phyloP scores from a whole-genome alignment of 2,329 filamentous ascomycete species.

The Acrodontium crateriforme region DNA sequence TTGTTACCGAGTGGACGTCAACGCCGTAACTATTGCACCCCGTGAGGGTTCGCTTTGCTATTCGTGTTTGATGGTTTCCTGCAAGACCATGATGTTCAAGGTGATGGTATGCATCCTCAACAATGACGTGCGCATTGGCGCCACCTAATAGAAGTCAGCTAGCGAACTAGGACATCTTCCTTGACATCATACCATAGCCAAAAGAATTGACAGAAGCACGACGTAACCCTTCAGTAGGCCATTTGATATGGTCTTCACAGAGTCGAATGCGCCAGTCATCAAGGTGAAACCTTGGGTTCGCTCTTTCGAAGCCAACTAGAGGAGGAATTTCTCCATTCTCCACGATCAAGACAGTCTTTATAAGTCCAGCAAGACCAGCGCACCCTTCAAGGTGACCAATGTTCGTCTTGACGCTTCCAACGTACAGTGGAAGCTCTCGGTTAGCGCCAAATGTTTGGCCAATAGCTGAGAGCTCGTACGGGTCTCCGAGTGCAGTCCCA shows the following conservation, averaged over 20 bases:
- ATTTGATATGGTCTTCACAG: constrained; percentile 11
- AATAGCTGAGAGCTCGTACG: constrained; percentile 6
- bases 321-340: constrained; percentile 13
- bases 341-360: constrained; percentile 9
- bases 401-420: constrained; percentile 7
- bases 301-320: constrained; percentile 12
- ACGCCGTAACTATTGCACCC: too few species aligned
- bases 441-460: background rate
- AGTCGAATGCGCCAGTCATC: constrained; percentile 9
- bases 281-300: constrained; percentile 16
- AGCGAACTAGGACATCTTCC: too few species aligned
- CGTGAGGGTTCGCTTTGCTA: too few species aligned
- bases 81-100: constrained; percentile 2
- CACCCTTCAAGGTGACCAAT: constrained; percentile 6
- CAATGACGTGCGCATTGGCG: constrained; percentile 17
- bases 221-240: constrained; percentile 13
- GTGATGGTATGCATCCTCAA: constrained; percentile 11
- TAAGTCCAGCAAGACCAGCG: constrained; percentile 5
- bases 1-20: too few species aligned
- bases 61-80: constrained; percentile 1
- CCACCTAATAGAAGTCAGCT: too few species aligned
- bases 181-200: too few species aligned
- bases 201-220: constrained; percentile 4
- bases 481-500: constrained; percentile 6
- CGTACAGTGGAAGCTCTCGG: background rate